Conservation (phyloP, 805 yeast genomes). For the Candida namnaoensis region DNA sequence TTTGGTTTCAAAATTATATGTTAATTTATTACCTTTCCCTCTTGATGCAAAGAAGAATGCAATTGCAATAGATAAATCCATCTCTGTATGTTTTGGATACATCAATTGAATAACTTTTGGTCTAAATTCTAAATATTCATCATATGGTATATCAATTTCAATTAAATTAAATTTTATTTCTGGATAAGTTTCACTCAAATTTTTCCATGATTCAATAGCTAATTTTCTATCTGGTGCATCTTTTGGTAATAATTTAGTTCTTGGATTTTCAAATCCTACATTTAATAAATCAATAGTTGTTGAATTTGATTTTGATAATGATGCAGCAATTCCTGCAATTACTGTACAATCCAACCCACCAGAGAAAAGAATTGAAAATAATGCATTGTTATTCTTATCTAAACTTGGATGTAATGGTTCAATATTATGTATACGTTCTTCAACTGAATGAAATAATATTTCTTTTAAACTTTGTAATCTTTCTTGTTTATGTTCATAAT, state of each 20-base stretch:
- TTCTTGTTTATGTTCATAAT: constrained; percentile 2
- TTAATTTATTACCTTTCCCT: constrained; percentile 32
- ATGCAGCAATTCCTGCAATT: constrained; percentile 48
- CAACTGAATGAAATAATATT: constrained; percentile 29
- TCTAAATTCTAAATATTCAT: constrained; percentile 45
- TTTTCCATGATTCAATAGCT: constrained; percentile 54
- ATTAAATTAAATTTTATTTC: constrained; percentile 36
- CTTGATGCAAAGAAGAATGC: constrained; percentile 90
- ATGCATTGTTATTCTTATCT: constrained; percentile 5
- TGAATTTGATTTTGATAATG: constrained; percentile 15
- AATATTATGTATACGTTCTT: constrained; percentile 47
- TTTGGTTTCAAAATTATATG: neutral
- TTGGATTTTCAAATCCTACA: constrained; percentile 87
- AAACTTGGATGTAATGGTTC: constrained; percentile 39
- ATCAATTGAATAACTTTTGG: constrained; percentile 54
- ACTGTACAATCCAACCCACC: constrained; percentile 95
- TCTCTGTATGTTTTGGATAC: constrained; percentile 81
- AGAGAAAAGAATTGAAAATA: constrained; percentile 66
- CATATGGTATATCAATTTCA: constrained; percentile 68
- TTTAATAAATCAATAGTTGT: constrained; percentile 65
- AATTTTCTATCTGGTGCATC: constrained; percentile 84
- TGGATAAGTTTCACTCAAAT: constrained; percentile 36
- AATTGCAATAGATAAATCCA: constrained; percentile 92
- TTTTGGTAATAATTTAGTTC: constrained; percentile 50
- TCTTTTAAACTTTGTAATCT: constrained; percentile 16